Conservation (phyloP, 805 yeast genomes). For the Wickerhamomyces hampshirensis region DNA sequence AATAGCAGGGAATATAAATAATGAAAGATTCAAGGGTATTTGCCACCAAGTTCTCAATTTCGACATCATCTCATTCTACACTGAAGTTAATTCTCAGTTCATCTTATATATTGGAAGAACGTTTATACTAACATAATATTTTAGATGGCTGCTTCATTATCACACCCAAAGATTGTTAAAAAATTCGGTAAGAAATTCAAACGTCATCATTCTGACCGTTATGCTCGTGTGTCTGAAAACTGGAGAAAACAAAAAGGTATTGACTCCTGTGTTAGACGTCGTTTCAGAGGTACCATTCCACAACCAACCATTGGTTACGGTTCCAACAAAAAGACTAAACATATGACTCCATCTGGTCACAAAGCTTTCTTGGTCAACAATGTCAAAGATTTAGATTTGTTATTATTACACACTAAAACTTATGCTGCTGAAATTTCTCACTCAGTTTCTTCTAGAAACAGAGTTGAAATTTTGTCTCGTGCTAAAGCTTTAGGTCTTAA, state of each 20-base stretch:
- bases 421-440: slow-evolving; percentile 99
- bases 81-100: not conserved
- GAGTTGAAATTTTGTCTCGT: slow-evolving; percentile 92
- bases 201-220: slow-evolving; percentile 99
- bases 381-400: slow-evolving; percentile 88
- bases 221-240: slow-evolving; percentile 95
- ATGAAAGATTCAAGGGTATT: no score
- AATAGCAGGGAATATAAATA: no score
- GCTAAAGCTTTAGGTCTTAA: slow-evolving; percentile 98
- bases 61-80: not conserved
- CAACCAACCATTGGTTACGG: slow-evolving; percentile 99
- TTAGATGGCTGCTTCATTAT: slow-evolving; percentile 92
- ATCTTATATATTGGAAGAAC: no score
- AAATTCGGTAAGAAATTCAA: slow-evolving; percentile 98
- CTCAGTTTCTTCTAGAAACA: slow-evolving; percentile 97
- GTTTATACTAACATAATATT: slow-evolving; percentile 21
- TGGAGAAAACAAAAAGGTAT: slow-evolving; percentile 99
- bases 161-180: slow-evolving; percentile 99
- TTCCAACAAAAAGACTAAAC: slow-evolving; percentile 98
- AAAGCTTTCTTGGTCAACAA: slow-evolving; percentile 92
- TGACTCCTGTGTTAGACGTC: slow-evolving; percentile 99
- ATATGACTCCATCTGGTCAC: slow-evolving; percentile 96
- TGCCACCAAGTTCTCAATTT: no score
- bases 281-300: slow-evolving; percentile 98
- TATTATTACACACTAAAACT: slow-evolving; percentile 94